Conservation (phyloP, 1,284 basidiomycete species). For the Marasmius fiardii region DNA sequence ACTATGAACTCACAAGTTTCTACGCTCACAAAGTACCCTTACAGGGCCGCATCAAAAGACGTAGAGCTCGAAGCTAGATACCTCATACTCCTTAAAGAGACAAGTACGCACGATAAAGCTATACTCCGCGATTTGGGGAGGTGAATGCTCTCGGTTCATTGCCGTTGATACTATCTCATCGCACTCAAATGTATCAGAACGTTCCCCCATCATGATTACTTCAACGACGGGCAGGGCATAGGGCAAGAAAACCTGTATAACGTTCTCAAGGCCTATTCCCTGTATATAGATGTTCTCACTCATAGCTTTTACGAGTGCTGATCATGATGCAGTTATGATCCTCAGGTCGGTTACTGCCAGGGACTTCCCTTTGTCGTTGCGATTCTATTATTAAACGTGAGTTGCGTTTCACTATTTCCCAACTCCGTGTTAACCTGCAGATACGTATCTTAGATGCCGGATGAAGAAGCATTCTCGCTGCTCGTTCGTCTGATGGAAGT, state of each 20-base stretch:
- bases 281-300: slow-evolving; percentile 41
- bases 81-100: slow-evolving; percentile 78
- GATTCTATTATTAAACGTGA: slow-evolving; percentile 85
- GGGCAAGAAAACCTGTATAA: slow-evolving; percentile 98
- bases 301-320: slow-evolving; percentile 15
- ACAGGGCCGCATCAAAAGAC: slow-evolving; percentile 87
- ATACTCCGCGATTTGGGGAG: slow-evolving; percentile 90
- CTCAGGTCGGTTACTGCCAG: slow-evolving; percentile 96
- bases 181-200: slow-evolving; percentile 49
- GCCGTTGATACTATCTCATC: neutral
- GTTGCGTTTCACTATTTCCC: slow-evolving; percentile 22
- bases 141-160: slow-evolving; percentile 27
- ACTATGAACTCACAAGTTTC: slow-evolving; percentile 9
- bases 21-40: slow-evolving; percentile 11
- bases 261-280: slow-evolving; percentile 95
- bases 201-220: slow-evolving; percentile 97
- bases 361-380: slow-evolving; percentile 96
- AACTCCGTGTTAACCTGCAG: slow-evolving; percentile 4
- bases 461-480: slow-evolving; percentile 96
- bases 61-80: slow-evolving; percentile 85
- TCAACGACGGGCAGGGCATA: slow-evolving; percentile 86
- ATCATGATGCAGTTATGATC: slow-evolving; percentile 69
- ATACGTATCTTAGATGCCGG: slow-evolving; percentile 76
- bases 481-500: slow-evolving; percentile 97
- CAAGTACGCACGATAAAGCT: slow-evolving; percentile 88